Percentiles rank a stretch among this genome's conserved stretches.
Evolutionary conservation across 345 rosid species (phyloP).

Genomic region (Aegle marmelos): DNA sequence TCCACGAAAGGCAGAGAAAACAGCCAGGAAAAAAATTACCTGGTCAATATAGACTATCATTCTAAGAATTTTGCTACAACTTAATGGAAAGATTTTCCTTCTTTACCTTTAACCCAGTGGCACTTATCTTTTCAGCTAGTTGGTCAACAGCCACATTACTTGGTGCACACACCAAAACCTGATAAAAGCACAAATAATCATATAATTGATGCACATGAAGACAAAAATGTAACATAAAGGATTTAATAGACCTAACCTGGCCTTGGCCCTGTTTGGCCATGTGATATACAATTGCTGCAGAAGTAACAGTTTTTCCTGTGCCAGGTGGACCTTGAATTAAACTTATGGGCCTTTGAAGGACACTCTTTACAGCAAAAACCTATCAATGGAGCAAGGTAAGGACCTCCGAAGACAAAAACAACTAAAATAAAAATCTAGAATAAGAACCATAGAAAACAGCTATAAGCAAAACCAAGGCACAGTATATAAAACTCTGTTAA

Average conservation of each 20-base stretch:
- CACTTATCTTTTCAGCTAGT: conserved; percentile 98
- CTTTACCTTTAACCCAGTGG: conserved; percentile 92
- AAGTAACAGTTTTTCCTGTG: conserved; percentile 98
- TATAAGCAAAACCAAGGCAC: background rate
- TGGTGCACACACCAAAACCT: conserved; percentile 99
- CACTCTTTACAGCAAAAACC: conserved; percentile 99
- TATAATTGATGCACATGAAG: background rate
- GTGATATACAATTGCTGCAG: conserved; percentile 99
- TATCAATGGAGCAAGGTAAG: conserved; percentile 20
- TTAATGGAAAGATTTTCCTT: background rate
- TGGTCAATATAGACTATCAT: background rate
- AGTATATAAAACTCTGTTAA: background rate
- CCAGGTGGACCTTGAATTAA: conserved; percentile 99
- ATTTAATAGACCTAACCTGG: conserved; percentile 47
- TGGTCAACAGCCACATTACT: conserved; percentile 99
- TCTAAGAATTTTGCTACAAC: background rate
- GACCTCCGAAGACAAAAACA: background rate
- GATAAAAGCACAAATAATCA: conserved; percentile 9
- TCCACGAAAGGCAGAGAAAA: background rate
- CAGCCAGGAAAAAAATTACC: background rate
- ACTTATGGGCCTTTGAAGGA: conserved; percentile 96
- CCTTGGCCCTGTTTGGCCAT: conserved; percentile 99
- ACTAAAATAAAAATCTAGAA: background rate
- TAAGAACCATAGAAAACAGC: background rate
- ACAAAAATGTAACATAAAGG: background rate